These are phyloP conservation scores for Scleromitrula shiraiana DNA, from an alignment of 2,329 filamentous ascomycete species.

Conservation along the genomic window DNA sequence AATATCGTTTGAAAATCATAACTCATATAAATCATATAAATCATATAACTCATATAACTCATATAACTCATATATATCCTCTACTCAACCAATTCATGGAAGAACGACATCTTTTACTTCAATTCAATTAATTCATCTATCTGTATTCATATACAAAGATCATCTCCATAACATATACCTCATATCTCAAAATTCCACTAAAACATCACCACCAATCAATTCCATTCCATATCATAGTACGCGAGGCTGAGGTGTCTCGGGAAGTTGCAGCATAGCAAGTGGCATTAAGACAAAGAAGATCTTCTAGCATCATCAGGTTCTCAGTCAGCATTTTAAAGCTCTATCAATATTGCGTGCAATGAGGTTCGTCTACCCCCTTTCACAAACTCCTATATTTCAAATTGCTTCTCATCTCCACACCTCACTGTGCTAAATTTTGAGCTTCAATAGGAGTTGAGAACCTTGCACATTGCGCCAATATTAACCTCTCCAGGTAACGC, in stretches of 20 bases:
- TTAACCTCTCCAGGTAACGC: constrained; percentile 20
- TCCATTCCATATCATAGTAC: neutral
- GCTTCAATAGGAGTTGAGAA: neutral
- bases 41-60: too few relatives aligned
- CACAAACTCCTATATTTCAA: neutral
- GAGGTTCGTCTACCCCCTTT: constrained; percentile 7
- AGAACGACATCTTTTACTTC: too few relatives aligned
- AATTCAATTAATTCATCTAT: too few relatives aligned
- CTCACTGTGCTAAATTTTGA: neutral
- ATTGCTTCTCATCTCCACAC: neutral
- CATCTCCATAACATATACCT: too few relatives aligned
- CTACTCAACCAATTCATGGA: too few relatives aligned
- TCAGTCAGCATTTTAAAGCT: neutral
- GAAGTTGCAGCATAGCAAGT: constrained; percentile 19
- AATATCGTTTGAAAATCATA: too few relatives aligned
- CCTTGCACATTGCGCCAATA: neutral
- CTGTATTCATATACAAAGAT: too few relatives aligned
- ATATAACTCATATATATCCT: too few relatives aligned
- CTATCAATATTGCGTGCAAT: constrained; percentile 2
- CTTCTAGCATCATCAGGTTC: neutral
- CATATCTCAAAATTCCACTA: too few relatives aligned
- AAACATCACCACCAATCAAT: neutral
- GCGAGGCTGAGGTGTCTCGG: constrained; percentile 27
- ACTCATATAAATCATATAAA: too few relatives aligned
- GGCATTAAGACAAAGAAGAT: constrained; percentile 10